Evolutionary conservation across 352 stramenopile species (phyloP).

Genomic region (Proteromonas lacertae): DNA sequence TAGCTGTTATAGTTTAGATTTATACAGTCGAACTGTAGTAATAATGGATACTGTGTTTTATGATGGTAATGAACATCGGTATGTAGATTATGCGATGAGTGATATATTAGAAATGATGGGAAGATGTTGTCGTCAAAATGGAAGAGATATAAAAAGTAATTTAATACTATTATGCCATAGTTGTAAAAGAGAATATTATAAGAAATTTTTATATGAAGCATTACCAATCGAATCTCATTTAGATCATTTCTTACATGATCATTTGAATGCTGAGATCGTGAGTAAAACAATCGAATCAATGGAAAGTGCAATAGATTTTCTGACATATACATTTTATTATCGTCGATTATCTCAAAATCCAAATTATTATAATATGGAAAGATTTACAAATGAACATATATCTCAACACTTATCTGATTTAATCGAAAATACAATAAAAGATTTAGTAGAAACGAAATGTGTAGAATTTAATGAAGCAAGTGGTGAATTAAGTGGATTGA

Average conservation of each 20-base stretch:
- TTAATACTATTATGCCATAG: conserved; percentile 78
- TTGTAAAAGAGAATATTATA: conserved; percentile 87
- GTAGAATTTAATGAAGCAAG: conserved; percentile 68
- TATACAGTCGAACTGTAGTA: conserved; percentile 56
- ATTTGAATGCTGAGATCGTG: conserved; percentile 93
- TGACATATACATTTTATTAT: conserved; percentile 99
- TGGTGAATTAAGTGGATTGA: conserved; percentile 61
- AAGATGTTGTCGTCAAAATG: conserved; percentile 9
- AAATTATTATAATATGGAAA: conserved; percentile 95
- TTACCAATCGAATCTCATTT: conserved; percentile 94
- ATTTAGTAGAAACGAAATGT: conserved; percentile 77
- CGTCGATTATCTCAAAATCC: conserved; percentile 90
- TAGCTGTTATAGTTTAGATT: conserved; percentile 51
- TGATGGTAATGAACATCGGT: conserved; percentile 66
- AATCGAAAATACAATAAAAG: conserved; percentile 73
- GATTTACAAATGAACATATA: conserved; percentile 43
- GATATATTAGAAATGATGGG: conserved; percentile 94
- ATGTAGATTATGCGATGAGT: conserved; percentile 77
- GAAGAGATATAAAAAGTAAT: conserved; percentile 29
- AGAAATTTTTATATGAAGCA: conserved; percentile 93
- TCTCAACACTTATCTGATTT: conserved; percentile 94
- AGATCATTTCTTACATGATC: conserved; percentile 83
- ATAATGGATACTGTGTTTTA: conserved; percentile 91
- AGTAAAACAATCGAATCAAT: conserved; percentile 90
- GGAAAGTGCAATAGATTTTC: conserved; percentile 91